phyloP scores from a whole-genome alignment of 2,329 filamentous ascomycete species.

The Trichoderma sp. region DNA sequence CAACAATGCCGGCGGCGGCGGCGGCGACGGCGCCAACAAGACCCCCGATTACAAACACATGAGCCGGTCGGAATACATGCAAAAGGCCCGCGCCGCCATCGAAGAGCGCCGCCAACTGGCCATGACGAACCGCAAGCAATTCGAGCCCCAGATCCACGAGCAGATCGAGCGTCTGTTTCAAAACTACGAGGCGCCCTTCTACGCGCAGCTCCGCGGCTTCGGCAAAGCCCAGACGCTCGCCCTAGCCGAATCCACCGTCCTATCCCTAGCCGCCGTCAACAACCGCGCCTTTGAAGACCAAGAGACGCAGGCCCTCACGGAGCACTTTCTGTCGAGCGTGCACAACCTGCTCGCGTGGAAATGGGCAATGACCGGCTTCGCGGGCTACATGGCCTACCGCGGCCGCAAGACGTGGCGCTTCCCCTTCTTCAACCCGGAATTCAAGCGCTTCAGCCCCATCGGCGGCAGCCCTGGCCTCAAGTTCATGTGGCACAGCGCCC shows the following conservation, averaged over 20 bases:
- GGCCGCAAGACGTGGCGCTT: constrained; percentile 42
- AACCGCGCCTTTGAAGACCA: constrained; percentile 39
- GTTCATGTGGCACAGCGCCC: constrained; percentile 40
- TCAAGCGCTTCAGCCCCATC: constrained; percentile 36
- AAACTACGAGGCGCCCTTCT: constrained; percentile 38
- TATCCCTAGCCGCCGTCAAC: constrained; percentile 35
- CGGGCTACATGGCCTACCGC: constrained; percentile 33
- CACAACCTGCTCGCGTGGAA: constrained; percentile 38
- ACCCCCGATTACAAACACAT: constrained; percentile 35
- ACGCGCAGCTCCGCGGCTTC: constrained; percentile 37
- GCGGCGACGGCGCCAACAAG: neutral
- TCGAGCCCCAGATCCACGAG: constrained; percentile 35
- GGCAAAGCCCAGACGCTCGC: constrained; percentile 34
- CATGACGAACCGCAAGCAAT: constrained; percentile 35
- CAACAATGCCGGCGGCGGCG: neutral
- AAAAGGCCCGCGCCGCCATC: constrained; percentile 35
- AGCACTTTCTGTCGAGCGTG: constrained; percentile 38
- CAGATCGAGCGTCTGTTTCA: constrained; percentile 38
- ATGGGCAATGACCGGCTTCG: constrained; percentile 32
- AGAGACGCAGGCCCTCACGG: constrained; percentile 41
- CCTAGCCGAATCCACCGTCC: constrained; percentile 34
- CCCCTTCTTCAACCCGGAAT: constrained; percentile 43
- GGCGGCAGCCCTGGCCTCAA: constrained; percentile 34
- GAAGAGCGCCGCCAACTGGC: constrained; percentile 38
- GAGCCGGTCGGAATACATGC: constrained; percentile 30